Percentiles rank a stretch among this genome's conserved stretches.
phyloP scores from a whole-genome alignment of 305 asterid species.

The Fraxinus sp. region DNA sequence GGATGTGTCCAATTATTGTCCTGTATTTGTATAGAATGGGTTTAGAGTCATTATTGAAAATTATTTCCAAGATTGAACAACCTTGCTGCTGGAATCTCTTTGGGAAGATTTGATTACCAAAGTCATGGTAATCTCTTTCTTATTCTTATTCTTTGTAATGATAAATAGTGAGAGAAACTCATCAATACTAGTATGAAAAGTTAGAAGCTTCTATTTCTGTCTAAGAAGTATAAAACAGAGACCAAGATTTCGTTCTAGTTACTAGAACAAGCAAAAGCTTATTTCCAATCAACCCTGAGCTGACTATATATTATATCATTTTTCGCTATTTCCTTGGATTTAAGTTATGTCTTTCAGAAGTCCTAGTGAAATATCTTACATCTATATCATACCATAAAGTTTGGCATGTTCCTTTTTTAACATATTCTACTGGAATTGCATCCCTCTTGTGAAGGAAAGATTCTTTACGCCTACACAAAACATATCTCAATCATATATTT shows the following conservation, averaged over 20 bases:
- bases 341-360: not conserved
- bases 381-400: not conserved
- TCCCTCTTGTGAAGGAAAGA: not conserved
- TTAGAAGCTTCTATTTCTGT: not conserved
- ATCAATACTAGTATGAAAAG: not conserved
- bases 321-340: not conserved
- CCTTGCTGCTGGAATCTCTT: slow-evolving; percentile 2
- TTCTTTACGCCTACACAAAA: not conserved
- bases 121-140: not conserved
- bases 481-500: not conserved
- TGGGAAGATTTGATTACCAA: not conserved
- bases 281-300: not conserved
- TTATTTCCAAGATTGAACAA: not conserved
- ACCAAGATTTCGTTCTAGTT: not conserved
- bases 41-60: not conserved
- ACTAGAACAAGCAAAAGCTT: not conserved
- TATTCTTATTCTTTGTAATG: not conserved
- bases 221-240: not conserved
- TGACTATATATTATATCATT: not conserved
- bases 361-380: not conserved
- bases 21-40: slow-evolving; percentile 6
- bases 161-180: not conserved
- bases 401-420: not conserved
- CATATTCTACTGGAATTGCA: not conserved
- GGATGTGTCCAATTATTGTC: not conserved